Base-by-base conservation (phyloP, 208 protist genomes). In the Trypanosoma melophagium region DNA sequence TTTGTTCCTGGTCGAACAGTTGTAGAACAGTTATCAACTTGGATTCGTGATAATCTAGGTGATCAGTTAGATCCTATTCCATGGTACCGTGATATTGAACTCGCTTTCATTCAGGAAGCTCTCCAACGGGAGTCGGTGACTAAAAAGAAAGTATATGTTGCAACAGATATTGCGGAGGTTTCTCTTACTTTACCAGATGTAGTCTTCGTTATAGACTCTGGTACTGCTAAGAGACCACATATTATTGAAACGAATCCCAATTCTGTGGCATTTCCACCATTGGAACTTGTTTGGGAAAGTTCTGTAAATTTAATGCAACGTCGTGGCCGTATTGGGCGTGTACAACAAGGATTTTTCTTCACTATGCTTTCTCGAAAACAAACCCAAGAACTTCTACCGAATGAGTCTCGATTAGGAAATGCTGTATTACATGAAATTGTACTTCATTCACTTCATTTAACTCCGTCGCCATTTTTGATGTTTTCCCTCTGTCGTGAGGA, bases 111-210 rank as follows among this genome's bases (percentile, higher is more conserved):
- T n/a, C 95, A 99, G 66, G 90, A 84, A 28, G 85, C 85, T 2
- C 67, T 98, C 0, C 63, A 94, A n/a, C 80, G 84, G 7, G 75
- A 95, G 17, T 82, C 97, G 47, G 69, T 68, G 13, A 92, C 80
- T 40, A 78, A 81, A 17, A 84, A 96, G 56, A 99, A 99, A 76
- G 81, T 98, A 13, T 93, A 98, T 56, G 62, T 98, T 17, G 84
- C 93, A 17, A 99, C 97, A 9, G 97, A 98, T 76, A 99, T 99
- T 71, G 97, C 97, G 9, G 97, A 99, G 73, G 98, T 98, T 10
- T 95, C 86, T 35, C 59, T 99, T 9, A 99, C 98, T 24, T 90
- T 99, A 60, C 95, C 97, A 12, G 98, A 99, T 70, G 88, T 95
- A 12, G 89, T 94, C 22, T 95, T 97, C 52, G 96, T 99, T 7